These are phyloP conservation scores for Aspergillus fijiensis DNA, from an alignment of 2,329 filamentous ascomycete genomes.

Conservation along the genomic window DNA sequence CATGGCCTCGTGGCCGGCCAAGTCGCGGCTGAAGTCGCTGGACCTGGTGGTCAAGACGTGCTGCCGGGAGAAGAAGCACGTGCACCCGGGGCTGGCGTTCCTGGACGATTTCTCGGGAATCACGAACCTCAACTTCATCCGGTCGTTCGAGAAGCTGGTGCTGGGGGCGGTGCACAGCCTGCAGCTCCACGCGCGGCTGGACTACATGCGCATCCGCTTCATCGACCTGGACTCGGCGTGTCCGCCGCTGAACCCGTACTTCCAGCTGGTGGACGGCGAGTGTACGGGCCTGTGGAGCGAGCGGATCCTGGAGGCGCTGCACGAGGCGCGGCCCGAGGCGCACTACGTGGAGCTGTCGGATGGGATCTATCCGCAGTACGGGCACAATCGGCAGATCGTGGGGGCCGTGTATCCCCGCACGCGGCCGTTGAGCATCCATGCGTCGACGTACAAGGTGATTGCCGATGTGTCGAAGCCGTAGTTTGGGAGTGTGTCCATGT, in stretches of 20 bases:
- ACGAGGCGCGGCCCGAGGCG: constrained; percentile 57
- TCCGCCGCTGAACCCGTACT: constrained; percentile 71
- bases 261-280: constrained; percentile 59
- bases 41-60: constrained; percentile 74
- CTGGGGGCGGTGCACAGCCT: constrained; percentile 63
- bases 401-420: constrained; percentile 39
- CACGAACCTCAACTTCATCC: constrained; percentile 70
- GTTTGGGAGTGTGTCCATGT: constrained; percentile 19
- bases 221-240: constrained; percentile 72
- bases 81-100: constrained; percentile 40
- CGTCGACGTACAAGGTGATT: constrained; percentile 41
- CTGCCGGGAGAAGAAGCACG: constrained; percentile 51
- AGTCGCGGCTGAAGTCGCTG: constrained; percentile 58
- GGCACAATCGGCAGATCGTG: constrained; percentile 32
- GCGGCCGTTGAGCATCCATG: constrained; percentile 42
- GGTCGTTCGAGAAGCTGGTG: constrained; percentile 68
- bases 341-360: constrained; percentile 64
- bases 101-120: constrained; percentile 68
- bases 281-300: constrained; percentile 74
- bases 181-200: constrained; percentile 57
- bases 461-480: constrained; percentile 39
- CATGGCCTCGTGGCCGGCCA: constrained; percentile 47
- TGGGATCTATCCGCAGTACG: constrained; percentile 53
- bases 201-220: constrained; percentile 69
- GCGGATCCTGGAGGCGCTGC: constrained; percentile 61